Base-by-base conservation (phyloP, 805 yeast genomes). In the Yamadazyma takamatsuzukensis region DNA sequence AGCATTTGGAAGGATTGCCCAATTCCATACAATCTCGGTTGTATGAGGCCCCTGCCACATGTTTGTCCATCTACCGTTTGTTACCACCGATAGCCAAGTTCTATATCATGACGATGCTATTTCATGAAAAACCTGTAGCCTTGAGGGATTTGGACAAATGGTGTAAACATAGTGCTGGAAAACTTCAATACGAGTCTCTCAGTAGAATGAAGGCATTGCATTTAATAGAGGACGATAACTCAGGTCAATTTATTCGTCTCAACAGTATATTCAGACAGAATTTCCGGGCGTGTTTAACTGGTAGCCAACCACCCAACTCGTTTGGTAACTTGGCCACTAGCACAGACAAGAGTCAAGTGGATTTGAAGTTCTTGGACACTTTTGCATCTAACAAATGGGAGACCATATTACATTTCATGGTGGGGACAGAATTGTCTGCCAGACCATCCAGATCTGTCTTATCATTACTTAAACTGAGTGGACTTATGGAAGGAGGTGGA, bases 371-470 rank as follows among this genome's bases (percentile, higher is more conserved):
- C 47, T 64, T 90, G 29, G 94, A 86, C 45, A 67, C 68, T 24
- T 89, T 87, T 59, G 95, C 96, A 10, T 73, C 87, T 5, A 74
- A 72, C 28, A 87, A 83, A 52, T 93, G 98, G 98, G 99, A 93
- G 54, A 77, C 86, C 6, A 90, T 93, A 45, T 67, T 93, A 47
- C 97, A 93, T 67, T 93, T 82, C 63, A 90, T 93, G 97, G 99
- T 93, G 27, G 96, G 97, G 2, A 86, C 97, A 0, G 84, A 85
- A 32, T 61, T 80, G 28, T 68, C 74, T 8, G 71, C 68, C 12
- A 62, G 75, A 2, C 96, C 96, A 3, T 80, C 89, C 29, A 71
- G 73, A n/a, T 89, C 90, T 12, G 97, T 90, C 1, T 64, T 93
- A 30, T 73, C 78, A 12, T 64, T 93, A 17, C 64, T 93, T 30